Evolutionary conservation across 495 filamentous ascomycete genomes (phyloP).

Genomic region (Pyrenopolyporus hunteri): DNA sequence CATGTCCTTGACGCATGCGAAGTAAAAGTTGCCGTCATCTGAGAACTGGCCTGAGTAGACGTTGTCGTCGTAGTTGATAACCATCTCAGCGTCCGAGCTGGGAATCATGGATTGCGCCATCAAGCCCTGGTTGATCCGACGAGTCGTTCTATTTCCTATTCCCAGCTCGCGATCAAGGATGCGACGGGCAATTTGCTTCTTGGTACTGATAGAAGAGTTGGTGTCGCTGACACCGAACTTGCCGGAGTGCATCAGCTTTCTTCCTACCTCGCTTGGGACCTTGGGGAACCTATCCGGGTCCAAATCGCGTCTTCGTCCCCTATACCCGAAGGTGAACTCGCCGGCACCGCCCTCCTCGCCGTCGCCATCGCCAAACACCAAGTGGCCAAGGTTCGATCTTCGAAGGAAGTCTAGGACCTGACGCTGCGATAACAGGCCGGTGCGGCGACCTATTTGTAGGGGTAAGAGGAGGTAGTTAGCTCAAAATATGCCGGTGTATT

Average conservation of each 20-base stretch:
- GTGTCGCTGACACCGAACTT: conserved; percentile 71
- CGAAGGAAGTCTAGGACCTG: conserved; percentile 58
- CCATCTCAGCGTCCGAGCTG: conserved; percentile 77
- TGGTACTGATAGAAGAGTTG: conserved; percentile 59
- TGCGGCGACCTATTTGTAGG: conserved; percentile 40
- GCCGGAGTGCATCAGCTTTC: conserved; percentile 78
- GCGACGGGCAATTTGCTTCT: conserved; percentile 66
- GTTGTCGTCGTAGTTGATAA: conserved; percentile 82
- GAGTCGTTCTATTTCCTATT: conserved; percentile 56
- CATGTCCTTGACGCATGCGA: conserved; percentile 92
- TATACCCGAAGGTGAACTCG: conserved; percentile 26
- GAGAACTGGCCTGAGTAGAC: conserved; percentile 97
- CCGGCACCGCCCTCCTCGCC: conserved; percentile 53
- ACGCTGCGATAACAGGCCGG: conserved; percentile 45
- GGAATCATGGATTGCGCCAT: conserved; percentile 75
- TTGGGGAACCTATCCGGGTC: conserved; percentile 66
- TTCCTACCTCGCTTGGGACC: conserved; percentile 78
- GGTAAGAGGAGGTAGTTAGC: conserved; percentile 1
- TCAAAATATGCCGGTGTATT: neutral
- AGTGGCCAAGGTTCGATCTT: conserved; percentile 48
- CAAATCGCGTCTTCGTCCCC: conserved; percentile 41
- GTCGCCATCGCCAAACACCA: conserved; percentile 48
- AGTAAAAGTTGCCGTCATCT: conserved; percentile 97
- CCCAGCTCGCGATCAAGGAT: conserved; percentile 85
- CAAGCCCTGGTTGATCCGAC: conserved; percentile 62